phyloP scores from a whole-genome alignment of 805 yeast species.

The Yarrowia deformans region DNA sequence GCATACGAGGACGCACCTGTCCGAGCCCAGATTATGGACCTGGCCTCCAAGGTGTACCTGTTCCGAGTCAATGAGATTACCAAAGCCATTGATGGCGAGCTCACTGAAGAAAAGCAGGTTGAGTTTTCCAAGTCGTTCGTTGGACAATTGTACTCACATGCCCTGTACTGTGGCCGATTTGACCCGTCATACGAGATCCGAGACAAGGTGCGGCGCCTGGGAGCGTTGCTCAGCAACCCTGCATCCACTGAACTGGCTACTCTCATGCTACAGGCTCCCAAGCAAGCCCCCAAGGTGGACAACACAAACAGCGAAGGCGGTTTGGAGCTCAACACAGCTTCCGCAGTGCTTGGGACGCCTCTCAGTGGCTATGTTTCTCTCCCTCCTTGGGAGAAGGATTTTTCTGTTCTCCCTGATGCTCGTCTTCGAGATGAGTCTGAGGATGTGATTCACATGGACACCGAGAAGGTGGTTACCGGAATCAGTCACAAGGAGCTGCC shows the following conservation, averaged over 20 bases:
- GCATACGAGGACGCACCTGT: conserved; percentile 63
- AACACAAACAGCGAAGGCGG: conserved; percentile 30
- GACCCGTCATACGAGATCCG: conserved; percentile 80
- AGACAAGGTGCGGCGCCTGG: conserved; percentile 80
- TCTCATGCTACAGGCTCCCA: conserved; percentile 77
- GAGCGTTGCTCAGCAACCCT: conserved; percentile 63
- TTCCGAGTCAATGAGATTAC: conserved; percentile 56
- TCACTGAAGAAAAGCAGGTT: conserved; percentile 33
- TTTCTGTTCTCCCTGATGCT: conserved; percentile 44
- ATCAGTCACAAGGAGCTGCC: conserved; percentile 41
- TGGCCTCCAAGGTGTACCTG: conserved; percentile 76
- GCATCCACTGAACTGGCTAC: conserved; percentile 67
- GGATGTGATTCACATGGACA: conserved; percentile 50
- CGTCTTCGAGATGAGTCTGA: conserved; percentile 52
- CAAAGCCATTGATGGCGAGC: conserved; percentile 40
- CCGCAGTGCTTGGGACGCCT: conserved; percentile 48
- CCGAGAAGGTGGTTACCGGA: conserved; percentile 41
- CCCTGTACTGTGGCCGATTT: conserved; percentile 69
- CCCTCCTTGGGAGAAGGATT: conserved; percentile 58
- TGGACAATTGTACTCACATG: conserved; percentile 61
- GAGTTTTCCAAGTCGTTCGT: conserved; percentile 31
- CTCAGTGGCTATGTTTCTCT: conserved; percentile 49
- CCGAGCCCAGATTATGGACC: conserved; percentile 71
- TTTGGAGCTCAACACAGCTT: conserved; percentile 49
- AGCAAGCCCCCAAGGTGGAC: conserved; percentile 60